Base-by-base conservation (phyloP, 768 basidiomycete genomes). In the Xerocomellus amylosporus region DNA sequence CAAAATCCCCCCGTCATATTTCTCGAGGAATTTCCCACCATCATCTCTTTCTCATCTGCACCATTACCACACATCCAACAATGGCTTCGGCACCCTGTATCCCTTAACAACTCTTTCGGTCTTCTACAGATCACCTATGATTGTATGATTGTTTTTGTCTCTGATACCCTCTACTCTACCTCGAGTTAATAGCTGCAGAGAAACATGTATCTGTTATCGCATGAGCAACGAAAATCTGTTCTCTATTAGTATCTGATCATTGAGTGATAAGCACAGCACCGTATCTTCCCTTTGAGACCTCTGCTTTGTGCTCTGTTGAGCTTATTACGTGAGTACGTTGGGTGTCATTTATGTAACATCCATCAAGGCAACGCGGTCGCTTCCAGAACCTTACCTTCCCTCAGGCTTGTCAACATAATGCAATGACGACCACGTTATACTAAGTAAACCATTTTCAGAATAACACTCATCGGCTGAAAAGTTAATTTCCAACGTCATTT, bases 111-210 rank as follows among this genome's bases (percentile, higher is more conserved):
- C 20, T 47, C 41, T 46, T 51, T 58, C 33, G 41, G 40, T 48
- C 43, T 46, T 49, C 37, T 42, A 40, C 56, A 40, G 58, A 59
- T 61, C 58, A 45, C 44, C 40, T 48, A 69, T 64, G 67, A 33
- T 40, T 60, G 50, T 67, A 65, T 43, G 58, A 58, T 46, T 53
- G 58, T 40, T 34, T 54, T 55, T 36, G 44, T 54, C 45, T 55
- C 47, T 31, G 60, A 70, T 70, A 70, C 68, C 70, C 62, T 52
- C 7, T 70, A 70, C 48, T 57, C 31, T 70, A 72, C 51, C 52
- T 51, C 56, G 53, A 47, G 55, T 47, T 70, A 70, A 72, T 72
- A 53, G 59, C 38, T 49, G 38, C 48, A 55, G 57, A 61, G n/a
- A n/a, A 61, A 61, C 45, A 51, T 70, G 69, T 70, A 70, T 70